A percentile compares a stretch with the other conserved stretches of the same genome.
These are phyloP conservation scores for Echites panduratus DNA, from an alignment of 257 asterid species.

Conservation along the genomic window DNA sequence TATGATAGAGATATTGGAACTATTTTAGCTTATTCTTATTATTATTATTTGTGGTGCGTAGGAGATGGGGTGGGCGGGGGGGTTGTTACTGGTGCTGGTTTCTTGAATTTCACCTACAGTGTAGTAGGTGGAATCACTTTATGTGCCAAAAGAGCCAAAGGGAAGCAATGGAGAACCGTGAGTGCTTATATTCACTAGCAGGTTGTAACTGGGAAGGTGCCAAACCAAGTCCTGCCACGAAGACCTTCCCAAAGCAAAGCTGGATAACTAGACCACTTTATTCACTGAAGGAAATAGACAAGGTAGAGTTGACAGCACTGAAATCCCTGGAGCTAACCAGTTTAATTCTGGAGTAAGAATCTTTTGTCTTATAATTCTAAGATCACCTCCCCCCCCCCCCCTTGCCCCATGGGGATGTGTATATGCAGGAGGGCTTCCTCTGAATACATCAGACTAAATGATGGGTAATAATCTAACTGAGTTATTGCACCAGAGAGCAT, in stretches of 20 bases:
- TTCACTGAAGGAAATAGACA: background rate
- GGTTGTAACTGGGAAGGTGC: conserved; percentile 30
- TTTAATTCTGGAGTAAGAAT: background rate
- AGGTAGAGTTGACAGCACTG: background rate
- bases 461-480: background rate
- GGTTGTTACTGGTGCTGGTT: background rate
- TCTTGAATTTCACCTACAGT: conserved; percentile 8
- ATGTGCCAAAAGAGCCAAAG: conserved; percentile 32
- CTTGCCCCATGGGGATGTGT: too few species aligned
- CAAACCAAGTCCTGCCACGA: conserved; percentile 33
- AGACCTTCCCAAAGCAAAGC: conserved; percentile 17
- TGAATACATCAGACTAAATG: background rate
- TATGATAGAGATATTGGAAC: conserved; percentile 1
- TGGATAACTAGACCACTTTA: conserved; percentile 7
- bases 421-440: too few species aligned
- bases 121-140: conserved; percentile 37
- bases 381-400: too few species aligned
- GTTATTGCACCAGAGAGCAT: background rate
- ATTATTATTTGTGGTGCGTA: too few species aligned
- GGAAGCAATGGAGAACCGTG: conserved; percentile 27
- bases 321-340: background rate
- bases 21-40: conserved; percentile 7
- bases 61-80: too few species aligned
- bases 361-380: background rate
- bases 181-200: conserved; percentile 22